Conservation (phyloP, 305 asterid genomes). For the Withania somnifera region DNA sequence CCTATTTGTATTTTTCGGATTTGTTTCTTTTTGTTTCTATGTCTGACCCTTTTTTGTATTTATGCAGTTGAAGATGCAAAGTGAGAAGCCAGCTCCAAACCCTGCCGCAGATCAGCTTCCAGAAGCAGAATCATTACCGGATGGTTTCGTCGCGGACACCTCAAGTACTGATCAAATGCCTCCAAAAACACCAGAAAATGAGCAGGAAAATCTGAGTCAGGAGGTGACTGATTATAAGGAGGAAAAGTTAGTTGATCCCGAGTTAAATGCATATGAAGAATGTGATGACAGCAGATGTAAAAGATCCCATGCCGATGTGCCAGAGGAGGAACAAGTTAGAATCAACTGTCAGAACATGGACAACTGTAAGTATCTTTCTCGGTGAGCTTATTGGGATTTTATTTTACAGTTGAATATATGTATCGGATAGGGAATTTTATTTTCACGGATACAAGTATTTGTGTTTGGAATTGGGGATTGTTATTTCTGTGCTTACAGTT, state of each 20-base stretch:
- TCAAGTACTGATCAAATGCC: slow-evolving; percentile 25
- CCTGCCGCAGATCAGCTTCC: slow-evolving; percentile 68
- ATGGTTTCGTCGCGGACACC: slow-evolving; percentile 73
- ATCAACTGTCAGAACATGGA: not conserved
- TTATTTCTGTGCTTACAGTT: not conserved
- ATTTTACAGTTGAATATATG: not conserved
- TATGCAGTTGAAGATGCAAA: slow-evolving; percentile 37
- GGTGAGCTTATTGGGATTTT: not conserved
- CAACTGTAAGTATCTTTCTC: slow-evolving; percentile 12
- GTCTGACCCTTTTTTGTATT: too few relatives aligned
- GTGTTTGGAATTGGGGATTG: not conserved
- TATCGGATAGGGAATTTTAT: not conserved
- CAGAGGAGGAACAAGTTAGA: not conserved
- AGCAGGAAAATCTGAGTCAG: slow-evolving; percentile 11
- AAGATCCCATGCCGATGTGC: slow-evolving; percentile 13
- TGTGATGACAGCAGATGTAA: not conserved
- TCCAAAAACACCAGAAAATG: slow-evolving; percentile 9
- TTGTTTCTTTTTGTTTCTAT: too few relatives aligned
- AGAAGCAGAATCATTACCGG: slow-evolving; percentile 80
- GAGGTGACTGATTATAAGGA: slow-evolving; percentile 52
- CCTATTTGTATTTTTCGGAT: too few relatives aligned
- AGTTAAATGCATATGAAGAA: slow-evolving; percentile 8
- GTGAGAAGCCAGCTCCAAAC: slow-evolving; percentile 10
- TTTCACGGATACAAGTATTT: not conserved
- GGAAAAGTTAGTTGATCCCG: slow-evolving; percentile 49